Base-by-base conservation (phyloP, 2,329 filamentous ascomycete species). In the Fusarium sp. region DNA sequence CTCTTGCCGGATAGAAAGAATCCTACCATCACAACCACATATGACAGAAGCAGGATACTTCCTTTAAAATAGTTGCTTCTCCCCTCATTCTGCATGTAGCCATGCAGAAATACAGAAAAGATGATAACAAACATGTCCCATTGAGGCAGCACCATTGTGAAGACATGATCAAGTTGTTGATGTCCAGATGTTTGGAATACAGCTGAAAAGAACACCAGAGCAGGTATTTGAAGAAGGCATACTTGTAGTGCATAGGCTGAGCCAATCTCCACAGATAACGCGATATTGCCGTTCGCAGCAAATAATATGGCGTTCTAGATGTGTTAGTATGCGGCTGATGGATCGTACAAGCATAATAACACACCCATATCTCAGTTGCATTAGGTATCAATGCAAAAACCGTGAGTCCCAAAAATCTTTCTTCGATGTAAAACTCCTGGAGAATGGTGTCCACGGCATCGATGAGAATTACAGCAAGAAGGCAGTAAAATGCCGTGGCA, bases 81-180 rank as follows among this genome's bases (percentile, higher is more conserved):
- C 9, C 48, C 45, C 28, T 56, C 45, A 4, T 38, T 40, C 9
- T 56, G 26, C n/a, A 50, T 15, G 4, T 50, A 50, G 3, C 38
- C 45, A 17, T 50, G 6, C 11, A 56, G 15, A 7, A 56, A 50
- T 7, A 50, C 38, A 1, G 26, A 43, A 8, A 44, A 32, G 4
- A 44, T 34, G n/a, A 50, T 28, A 9, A 43, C 38, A 2, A 50
- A 28, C 53, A 50, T 56, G 7, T 56, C 53, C 45, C 53, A 50
- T 15, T 50, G 38, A 21, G 45, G 45, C 6, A 56, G 49, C 8
- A 56, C 21, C 6, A 50, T 40, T 7, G 45, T n/a, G n/a, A 43
- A 56, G 1, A 50, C 20, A 34, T 34, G 15, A 17, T n/a, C 32
- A 12, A 12, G 10, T 9, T 34, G 15, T 3, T 8, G 14, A 34